Evolutionary conservation across 139 green algal genomes (phyloP), one percentile per base, ranked within the genome.

Genomic region (Volvox africanus): DNA sequence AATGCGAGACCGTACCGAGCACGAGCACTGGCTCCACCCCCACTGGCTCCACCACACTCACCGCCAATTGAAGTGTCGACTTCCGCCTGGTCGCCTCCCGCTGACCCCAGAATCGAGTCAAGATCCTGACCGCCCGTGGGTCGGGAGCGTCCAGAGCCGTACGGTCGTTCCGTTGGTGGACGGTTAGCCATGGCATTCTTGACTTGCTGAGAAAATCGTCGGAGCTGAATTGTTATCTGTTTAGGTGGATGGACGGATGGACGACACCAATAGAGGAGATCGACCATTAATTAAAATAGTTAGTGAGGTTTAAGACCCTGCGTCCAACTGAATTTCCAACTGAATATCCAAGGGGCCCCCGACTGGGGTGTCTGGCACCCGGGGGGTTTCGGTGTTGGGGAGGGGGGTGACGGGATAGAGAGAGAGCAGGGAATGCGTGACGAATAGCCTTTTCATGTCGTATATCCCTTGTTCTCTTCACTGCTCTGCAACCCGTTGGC

Each of bases 181-280:
- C 76, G 81, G 81, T 82, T 82, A 61, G 68, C 89, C 73, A 96
- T 94, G 73, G 87, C 86, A 33, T 88, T 93, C 22, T 94, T 11
- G 80, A 95, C 92, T 77, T 93, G 89, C 55, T 96, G 88, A 71
- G 94, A 94, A 92, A 98, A 98, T n/a, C 93, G 93, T 18, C 92
- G 89, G 61, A 98, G 93, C 93, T 97, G 95, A 76, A 97, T 97
- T 6, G 95, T 76, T n/a, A 98, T 95, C 95, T 98, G 94, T 69
- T 69, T 17, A 17, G 16, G 11, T 24, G 65, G 24, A 28, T 6
- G 24, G 65, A 30, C 16, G 65, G 65, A 28, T 28, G 16, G 65
- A 30, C 2, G 65, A 73, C 65, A 28, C 11, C 65, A 28, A 24
- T 69, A 19, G 65, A 28, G 65, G 21, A 30, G 65, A 73, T 24